These are phyloP conservation scores for Marsdenia floribunda DNA, from an alignment of 257 asterid species.

Conservation along the genomic window DNA sequence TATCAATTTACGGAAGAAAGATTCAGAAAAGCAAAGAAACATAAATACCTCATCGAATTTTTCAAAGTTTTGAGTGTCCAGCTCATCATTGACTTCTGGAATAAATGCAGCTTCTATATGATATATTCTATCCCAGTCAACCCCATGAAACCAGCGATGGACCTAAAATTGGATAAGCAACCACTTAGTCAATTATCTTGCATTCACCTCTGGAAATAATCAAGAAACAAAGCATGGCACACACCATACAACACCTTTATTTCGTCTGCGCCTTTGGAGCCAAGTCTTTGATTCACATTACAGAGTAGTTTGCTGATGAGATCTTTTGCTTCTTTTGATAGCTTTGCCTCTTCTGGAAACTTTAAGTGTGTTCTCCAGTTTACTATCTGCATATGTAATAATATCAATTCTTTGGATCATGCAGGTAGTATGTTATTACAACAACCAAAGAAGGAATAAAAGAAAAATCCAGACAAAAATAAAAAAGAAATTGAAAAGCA, in stretches of 20 bases:
- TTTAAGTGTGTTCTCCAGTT: slow-evolving; percentile 90
- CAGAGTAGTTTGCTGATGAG: slow-evolving; percentile 81
- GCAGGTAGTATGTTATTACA: not conserved
- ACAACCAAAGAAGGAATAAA: not conserved
- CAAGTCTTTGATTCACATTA: slow-evolving; percentile 79
- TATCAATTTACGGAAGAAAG: slow-evolving; percentile 7
- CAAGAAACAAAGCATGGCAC: slow-evolving; percentile 35
- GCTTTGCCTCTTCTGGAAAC: slow-evolving; percentile 92
- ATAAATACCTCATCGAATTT: slow-evolving; percentile 79
- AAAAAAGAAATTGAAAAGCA: not conserved
- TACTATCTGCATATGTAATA: slow-evolving; percentile 57
- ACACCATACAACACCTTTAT: slow-evolving; percentile 74
- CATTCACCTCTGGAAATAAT: slow-evolving; percentile 22
- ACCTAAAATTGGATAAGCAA: slow-evolving; percentile 38
- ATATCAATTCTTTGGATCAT: slow-evolving; percentile 8
- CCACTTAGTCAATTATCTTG: slow-evolving; percentile 18
- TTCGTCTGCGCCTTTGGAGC: slow-evolving; percentile 82
- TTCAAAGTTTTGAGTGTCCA: slow-evolving; percentile 95
- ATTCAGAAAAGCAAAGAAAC: not conserved
- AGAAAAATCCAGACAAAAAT: not conserved
- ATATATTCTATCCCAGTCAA: slow-evolving; percentile 80
- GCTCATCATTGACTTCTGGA: slow-evolving; percentile 90
- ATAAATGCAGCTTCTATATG: slow-evolving; percentile 85
- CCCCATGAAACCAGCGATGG: slow-evolving; percentile 77
- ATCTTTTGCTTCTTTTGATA: slow-evolving; percentile 75